Conservation (phyloP, 176 grass and related monocot species). For the Phoenix roebelenii region DNA sequence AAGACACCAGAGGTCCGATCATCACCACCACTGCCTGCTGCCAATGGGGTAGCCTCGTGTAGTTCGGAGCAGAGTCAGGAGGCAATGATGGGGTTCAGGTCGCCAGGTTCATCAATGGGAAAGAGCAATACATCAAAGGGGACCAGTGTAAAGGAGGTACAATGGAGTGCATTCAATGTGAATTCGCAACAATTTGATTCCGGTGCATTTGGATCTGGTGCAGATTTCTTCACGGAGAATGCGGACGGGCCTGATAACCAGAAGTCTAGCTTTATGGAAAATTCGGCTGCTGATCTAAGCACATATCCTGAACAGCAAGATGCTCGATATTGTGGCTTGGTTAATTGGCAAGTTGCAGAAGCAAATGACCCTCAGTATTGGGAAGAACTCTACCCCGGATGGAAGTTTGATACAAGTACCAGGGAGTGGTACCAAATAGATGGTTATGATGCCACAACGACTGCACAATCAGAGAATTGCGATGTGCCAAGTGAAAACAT, state of each 20-base stretch:
- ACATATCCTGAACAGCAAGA: neutral
- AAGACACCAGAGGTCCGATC: too few species aligned
- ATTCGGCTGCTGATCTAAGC: slow-evolving; percentile 17
- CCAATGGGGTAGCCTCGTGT: too few species aligned
- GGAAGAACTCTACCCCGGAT: slow-evolving; percentile 71
- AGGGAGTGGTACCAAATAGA: slow-evolving; percentile 77
- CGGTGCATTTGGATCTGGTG: slow-evolving; percentile 28
- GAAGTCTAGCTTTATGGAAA: slow-evolving; percentile 15
- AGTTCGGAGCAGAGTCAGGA: too few species aligned
- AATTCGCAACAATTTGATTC: slow-evolving; percentile 1
- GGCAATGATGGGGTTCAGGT: slow-evolving; percentile 4
- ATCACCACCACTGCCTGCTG: too few species aligned
- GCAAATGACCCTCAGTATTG: slow-evolving; percentile 36
- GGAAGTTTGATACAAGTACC: slow-evolving; percentile 56
- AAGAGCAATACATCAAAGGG: slow-evolving; percentile 23
- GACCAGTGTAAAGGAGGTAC: slow-evolving; percentile 66
- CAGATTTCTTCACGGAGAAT: slow-evolving; percentile 20
- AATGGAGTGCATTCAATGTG: slow-evolving; percentile 57
- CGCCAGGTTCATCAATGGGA: slow-evolving; percentile 18
- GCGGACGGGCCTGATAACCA: neutral
- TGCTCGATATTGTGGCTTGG: neutral
- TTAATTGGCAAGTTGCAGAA: neutral
- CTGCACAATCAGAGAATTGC: slow-evolving; percentile 16
- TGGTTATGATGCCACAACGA: slow-evolving; percentile 13
- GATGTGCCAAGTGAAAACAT: slow-evolving; percentile 1